A percentile compares a stretch with the other conserved stretches of the same genome.
Conservation (phyloP, 768 basidiomycete genomes). For the Lentinula sp. region DNA sequence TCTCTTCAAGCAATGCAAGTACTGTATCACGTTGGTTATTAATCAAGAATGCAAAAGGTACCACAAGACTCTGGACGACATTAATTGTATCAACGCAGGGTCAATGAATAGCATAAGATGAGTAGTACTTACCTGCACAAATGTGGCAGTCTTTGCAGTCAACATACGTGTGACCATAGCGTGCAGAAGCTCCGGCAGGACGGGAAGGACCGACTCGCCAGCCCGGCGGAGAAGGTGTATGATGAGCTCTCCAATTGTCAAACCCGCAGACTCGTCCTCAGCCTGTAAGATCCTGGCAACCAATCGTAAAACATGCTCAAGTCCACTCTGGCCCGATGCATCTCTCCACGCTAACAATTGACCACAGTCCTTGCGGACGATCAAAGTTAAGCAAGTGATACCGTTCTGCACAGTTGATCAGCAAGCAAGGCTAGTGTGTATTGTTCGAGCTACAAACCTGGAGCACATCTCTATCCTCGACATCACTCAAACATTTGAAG, state of each 20-base stretch:
- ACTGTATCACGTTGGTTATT: slow-evolving; percentile 81
- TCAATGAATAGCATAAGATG: background rate
- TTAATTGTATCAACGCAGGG: background rate
- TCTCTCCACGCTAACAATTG: slow-evolving; percentile 80
- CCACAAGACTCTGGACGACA: slow-evolving; percentile 62
- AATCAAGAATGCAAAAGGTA: slow-evolving; percentile 93
- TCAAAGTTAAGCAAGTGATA: slow-evolving; percentile 70
- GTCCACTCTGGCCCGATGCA: slow-evolving; percentile 60
- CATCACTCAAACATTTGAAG: slow-evolving; percentile 58
- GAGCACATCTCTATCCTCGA: slow-evolving; percentile 84
- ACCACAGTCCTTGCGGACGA: slow-evolving; percentile 82
- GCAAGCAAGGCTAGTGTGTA: background rate
- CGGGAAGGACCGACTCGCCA: slow-evolving; percentile 73
- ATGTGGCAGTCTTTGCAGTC: slow-evolving; percentile 84
- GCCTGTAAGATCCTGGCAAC: slow-evolving; percentile 73
- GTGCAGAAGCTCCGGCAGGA: slow-evolving; percentile 80
- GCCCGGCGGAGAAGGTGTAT: slow-evolving; percentile 87
- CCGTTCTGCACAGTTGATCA: slow-evolving; percentile 56
- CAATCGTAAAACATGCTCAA: slow-evolving; percentile 67
- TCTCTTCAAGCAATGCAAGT: slow-evolving; percentile 69
- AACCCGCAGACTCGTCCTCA: slow-evolving; percentile 87
- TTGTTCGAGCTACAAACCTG: slow-evolving; percentile 42
- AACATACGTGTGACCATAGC: slow-evolving; percentile 80
- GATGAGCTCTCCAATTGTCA: slow-evolving; percentile 92
- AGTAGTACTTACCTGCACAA: slow-evolving; percentile 63